Conservation (phyloP, 768 basidiomycete genomes). For the Lactarius trivialis region DNA sequence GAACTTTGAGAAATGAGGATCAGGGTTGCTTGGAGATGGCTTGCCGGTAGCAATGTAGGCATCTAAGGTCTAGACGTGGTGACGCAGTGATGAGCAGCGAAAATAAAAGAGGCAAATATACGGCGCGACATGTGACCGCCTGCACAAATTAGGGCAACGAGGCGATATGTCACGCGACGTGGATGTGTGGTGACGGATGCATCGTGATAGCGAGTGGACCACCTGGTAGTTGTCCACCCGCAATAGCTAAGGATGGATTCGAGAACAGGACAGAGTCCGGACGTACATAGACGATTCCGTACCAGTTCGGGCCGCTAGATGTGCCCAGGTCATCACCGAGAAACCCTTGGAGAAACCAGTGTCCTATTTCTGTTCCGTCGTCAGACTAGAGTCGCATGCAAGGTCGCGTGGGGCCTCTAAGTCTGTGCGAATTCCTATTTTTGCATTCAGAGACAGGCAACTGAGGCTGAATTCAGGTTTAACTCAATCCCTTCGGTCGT, state of each 20-base stretch:
- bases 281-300: background rate
- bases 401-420: too few relatives aligned
- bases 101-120: background rate
- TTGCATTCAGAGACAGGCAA: background rate
- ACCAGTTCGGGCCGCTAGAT: background rate
- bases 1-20: background rate
- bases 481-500: too few relatives aligned
- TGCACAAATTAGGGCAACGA: background rate
- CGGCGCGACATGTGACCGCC: background rate
- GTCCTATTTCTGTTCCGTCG: background rate
- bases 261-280: background rate
- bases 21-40: background rate
- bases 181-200: background rate
- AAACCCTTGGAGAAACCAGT: background rate
- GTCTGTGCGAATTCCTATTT: too few relatives aligned
- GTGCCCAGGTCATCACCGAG: background rate
- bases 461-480: background rate
- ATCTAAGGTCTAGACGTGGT: background rate
- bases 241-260: background rate
- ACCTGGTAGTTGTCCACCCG: background rate
- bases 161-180: background rate
- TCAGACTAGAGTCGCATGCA: too few relatives aligned
- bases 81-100: background rate
- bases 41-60: background rate
- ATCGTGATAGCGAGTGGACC: background rate